These are phyloP conservation scores for Pezicula radicicola DNA, from an alignment of 2,329 filamentous ascomycete species.

Conservation along the genomic window DNA sequence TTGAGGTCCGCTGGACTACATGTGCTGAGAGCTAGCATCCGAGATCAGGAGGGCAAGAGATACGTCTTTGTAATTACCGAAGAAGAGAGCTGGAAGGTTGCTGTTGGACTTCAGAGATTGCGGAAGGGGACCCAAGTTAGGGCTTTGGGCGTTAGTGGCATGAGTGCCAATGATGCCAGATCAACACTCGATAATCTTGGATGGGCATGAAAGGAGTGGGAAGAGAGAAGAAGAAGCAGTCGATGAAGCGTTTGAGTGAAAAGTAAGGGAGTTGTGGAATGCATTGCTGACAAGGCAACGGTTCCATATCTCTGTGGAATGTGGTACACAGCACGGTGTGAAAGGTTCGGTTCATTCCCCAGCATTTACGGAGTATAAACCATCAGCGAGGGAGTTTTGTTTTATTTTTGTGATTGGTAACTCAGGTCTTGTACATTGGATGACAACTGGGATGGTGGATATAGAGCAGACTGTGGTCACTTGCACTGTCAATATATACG, in stretches of 20 bases:
- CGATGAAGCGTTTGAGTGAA: slow-evolving; percentile 11
- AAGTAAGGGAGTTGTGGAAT: slow-evolving; percentile 7
- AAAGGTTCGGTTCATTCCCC: not conserved
- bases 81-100: slow-evolving; percentile 67
- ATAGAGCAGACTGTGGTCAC: too few species aligned
- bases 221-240: not conserved
- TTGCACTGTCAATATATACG: too few species aligned
- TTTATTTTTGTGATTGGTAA: not conserved
- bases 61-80: slow-evolving; percentile 64
- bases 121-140: slow-evolving; percentile 58
- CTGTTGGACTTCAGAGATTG: slow-evolving; percentile 57
- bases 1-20: slow-evolving; percentile 56
- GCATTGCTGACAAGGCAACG: slow-evolving; percentile 11
- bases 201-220: slow-evolving; percentile 28
- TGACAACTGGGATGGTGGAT: too few species aligned
- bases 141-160: slow-evolving; percentile 54
- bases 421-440: too few species aligned
- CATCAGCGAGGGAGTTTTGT: slow-evolving; percentile 22
- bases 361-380: slow-evolving; percentile 3
- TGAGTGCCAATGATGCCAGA: slow-evolving; percentile 52
- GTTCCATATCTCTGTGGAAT: slow-evolving; percentile 11
- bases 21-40: slow-evolving; percentile 59
- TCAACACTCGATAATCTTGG: slow-evolving; percentile 56
- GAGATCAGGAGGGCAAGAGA: slow-evolving; percentile 64
- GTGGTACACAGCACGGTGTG: not conserved